Conservation (phyloP, 768 basidiomycete species). For the Strobilomyces confusus region DNA sequence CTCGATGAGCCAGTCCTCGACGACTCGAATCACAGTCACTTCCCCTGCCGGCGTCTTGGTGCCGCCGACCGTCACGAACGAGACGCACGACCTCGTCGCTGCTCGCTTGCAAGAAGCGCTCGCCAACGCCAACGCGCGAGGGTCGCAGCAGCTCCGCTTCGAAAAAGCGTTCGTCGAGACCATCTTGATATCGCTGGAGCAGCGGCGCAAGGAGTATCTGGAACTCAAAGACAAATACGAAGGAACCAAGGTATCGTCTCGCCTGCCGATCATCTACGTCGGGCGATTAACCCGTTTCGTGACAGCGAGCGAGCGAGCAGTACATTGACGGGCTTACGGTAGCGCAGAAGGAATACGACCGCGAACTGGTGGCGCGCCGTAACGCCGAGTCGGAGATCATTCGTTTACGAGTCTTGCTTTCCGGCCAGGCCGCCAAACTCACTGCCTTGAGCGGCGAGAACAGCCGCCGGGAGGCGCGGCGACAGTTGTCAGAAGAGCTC, state of each 20-base stretch:
- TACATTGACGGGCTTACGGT: conserved; percentile 91
- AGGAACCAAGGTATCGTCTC: conserved; percentile 73
- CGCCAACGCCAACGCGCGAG: conserved; percentile 54
- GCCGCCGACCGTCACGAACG: conserved; percentile 25
- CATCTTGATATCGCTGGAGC: conserved; percentile 63
- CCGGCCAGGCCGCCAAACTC: conserved; percentile 84
- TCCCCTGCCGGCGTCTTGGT: conserved; percentile 34
- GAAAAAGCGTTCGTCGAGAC: conserved; percentile 72
- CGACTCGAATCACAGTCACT: conserved; percentile 44
- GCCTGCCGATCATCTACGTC: not conserved
- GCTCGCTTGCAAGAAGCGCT: conserved; percentile 59
- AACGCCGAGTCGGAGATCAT: conserved; percentile 93
- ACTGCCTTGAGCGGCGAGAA: conserved; percentile 81
- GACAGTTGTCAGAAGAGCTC: conserved; percentile 76
- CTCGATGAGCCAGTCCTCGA: conserved; percentile 1
- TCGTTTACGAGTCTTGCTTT: conserved; percentile 75
- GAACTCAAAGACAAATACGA: conserved; percentile 77
- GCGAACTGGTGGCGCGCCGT: conserved; percentile 79
- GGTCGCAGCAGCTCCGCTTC: conserved; percentile 58
- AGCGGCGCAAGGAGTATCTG: conserved; percentile 53
- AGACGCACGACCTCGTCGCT: conserved; percentile 44
- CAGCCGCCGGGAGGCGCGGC: conserved; percentile 71
- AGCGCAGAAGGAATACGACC: conserved; percentile 92
- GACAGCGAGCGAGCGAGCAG: conserved; percentile 83
- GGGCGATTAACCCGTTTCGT: not conserved